Evolutionary conservation across 139 green algal genomes (phyloP).

Genomic region (Asterochloris sp.): DNA sequence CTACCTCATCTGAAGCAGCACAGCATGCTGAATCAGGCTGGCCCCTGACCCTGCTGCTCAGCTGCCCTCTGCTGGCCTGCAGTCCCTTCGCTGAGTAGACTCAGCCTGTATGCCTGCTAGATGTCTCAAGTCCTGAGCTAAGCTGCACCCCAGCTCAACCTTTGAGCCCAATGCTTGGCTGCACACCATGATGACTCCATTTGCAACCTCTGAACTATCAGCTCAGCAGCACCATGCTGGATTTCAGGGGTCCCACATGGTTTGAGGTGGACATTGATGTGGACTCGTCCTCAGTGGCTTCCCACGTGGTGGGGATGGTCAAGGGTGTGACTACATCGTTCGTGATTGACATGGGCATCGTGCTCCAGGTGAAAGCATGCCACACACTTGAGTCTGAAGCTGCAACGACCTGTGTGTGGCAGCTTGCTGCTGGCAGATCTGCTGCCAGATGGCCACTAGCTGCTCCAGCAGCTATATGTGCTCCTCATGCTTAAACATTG

Average conservation of each 20-base stretch:
- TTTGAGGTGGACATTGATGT: conserved; percentile 41
- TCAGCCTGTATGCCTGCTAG: too few species aligned
- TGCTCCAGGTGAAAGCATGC: conserved; percentile 22
- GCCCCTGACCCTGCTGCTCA: too few species aligned
- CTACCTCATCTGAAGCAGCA: too few species aligned
- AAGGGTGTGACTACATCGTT: conserved; percentile 24
- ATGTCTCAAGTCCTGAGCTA: neutral
- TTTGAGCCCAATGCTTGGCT: neutral
- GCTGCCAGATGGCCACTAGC: too few species aligned
- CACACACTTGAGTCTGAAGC: too few species aligned
- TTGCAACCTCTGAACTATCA: neutral
- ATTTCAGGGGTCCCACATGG: neutral
- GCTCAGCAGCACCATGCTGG: neutral
- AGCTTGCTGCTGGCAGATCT: too few species aligned
- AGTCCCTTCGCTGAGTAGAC: too few species aligned
- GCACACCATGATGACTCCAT: neutral
- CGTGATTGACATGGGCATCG: conserved; percentile 36
- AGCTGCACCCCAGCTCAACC: neutral
- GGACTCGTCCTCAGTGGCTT: conserved; percentile 27
- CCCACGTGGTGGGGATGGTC: conserved; percentile 30
- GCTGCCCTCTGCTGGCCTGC: too few species aligned
- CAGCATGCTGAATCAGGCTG: too few species aligned
- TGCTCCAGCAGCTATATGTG: too few species aligned
- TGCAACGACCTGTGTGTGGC: too few species aligned
- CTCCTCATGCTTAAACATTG: too few species aligned